Conservation (phyloP, 306 rosid genomes). For the Styphnolobium japonicum region DNA sequence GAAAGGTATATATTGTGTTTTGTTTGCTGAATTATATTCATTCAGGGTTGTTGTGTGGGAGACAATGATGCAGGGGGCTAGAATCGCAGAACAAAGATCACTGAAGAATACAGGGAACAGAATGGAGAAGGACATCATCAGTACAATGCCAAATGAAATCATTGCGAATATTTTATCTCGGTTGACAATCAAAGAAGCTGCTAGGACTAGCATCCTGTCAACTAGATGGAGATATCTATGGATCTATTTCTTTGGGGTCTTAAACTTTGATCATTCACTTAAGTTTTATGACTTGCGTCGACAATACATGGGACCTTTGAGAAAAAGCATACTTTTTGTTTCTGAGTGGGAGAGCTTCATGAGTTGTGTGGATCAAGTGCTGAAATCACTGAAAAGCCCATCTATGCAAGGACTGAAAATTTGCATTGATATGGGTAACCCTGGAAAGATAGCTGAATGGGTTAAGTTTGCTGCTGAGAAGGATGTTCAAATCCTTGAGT, state of each 20-base stretch:
- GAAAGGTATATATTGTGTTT: neutral
- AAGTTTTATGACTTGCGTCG: neutral
- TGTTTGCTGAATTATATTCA: neutral
- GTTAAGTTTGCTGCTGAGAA: neutral
- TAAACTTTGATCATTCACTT: conserved; percentile 3
- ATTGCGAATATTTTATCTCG: neutral
- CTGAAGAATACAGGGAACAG: neutral
- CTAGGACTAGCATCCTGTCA: conserved; percentile 5
- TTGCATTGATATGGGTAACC: conserved; percentile 17
- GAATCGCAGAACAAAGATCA: neutral
- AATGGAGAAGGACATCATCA: neutral
- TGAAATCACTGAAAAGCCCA: neutral
- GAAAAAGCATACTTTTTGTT: neutral
- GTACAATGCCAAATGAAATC: conserved; percentile 10
- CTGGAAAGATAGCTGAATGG: neutral
- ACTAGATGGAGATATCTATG: conserved; percentile 19
- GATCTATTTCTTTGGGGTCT: neutral
- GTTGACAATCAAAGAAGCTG: conserved; percentile 6
- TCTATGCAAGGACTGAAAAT: neutral
- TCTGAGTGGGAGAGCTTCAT: neutral
- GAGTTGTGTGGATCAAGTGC: neutral
- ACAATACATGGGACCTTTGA: neutral
- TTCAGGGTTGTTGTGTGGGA: neutral
- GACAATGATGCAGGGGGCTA: neutral
- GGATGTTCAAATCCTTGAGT: neutral